phyloP scores from a whole-genome alignment of 2,329 filamentous ascomycete species.

The Colletotrichum theobromicola region DNA sequence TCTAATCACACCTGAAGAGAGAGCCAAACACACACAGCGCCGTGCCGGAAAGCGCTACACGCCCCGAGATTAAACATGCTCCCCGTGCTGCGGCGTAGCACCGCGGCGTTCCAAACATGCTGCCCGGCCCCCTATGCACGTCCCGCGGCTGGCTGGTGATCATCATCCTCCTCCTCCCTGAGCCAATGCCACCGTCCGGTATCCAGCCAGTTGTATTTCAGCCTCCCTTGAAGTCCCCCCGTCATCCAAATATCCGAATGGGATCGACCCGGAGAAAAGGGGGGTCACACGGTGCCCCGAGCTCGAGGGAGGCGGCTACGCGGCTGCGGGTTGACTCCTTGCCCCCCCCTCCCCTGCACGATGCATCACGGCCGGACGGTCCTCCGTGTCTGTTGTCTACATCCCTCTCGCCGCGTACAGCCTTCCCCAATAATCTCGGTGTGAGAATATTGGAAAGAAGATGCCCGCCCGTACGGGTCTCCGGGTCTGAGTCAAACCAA shows the following conservation, averaged over 20 bases:
- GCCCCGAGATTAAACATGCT: conserved; percentile 2
- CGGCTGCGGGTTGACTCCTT: neutral
- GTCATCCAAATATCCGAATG: neutral
- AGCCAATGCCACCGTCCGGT: neutral
- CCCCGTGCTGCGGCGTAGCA: conserved; percentile 11
- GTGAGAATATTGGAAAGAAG: neutral
- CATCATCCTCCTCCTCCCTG: neutral
- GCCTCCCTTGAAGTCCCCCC: neutral
- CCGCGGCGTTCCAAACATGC: neutral
- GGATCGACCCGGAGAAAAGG: neutral
- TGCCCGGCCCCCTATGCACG: neutral
- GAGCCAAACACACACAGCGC: neutral
- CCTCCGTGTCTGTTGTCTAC: neutral
- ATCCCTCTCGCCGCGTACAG: neutral
- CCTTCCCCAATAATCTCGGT: neutral
- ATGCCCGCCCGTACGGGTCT: neutral
- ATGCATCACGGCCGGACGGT: neutral
- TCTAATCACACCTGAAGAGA: neutral
- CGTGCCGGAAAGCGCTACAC: neutral
- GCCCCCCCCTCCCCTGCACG: neutral
- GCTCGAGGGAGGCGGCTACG: conserved; percentile 6
- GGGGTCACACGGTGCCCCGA: conserved; percentile 11
- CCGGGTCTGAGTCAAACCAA: neutral
- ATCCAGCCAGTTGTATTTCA: neutral
- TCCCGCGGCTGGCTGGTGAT: conserved; percentile 2